Evolutionary conservation across 345 rosid species (phyloP), one percentile per base, ranked within the genome.

Genomic region (Rhodamnia rubescens): DNA sequence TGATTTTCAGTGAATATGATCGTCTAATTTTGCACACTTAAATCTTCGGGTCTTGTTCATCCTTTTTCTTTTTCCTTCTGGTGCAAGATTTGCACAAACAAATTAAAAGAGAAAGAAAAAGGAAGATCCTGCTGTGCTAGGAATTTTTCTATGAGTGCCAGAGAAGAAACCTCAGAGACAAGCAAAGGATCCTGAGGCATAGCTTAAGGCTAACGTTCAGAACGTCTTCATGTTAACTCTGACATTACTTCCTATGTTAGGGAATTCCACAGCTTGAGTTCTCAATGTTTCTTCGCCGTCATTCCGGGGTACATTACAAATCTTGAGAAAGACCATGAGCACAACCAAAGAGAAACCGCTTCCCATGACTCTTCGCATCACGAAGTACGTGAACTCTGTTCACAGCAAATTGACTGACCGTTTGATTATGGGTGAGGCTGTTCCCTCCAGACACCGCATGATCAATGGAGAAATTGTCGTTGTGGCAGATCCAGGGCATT

Each of bases 131-230:
- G 29, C 83, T 81, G 10, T 27, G 58, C 84, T 27, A 10, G 13
- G 4, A 82, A 51, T 82, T 52, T 87, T 69, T 82, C 78, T 40
- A 32, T 69, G 78, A 69, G 78, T 69, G 53, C 24, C 47, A 75
- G 49, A 75, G 56, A 84, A 87, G 85, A 83, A 90, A 87, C 86
- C 90, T 56, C 74, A 24, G 21, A 86, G 51, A 53, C 89, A 93
- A 90, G 93, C 84, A 90, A 91, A 55, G 94, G 84, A 91, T 36
- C 90, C 75, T 26, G 88, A 90, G 91, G 61, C 90, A 84, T 74
- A 49, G 69, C 87, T 80, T 61, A 84, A 54, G 57, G 21, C 88
- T 59, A n/a, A 90, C 89, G 87, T 12, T 42, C 88, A 84, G 88
- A 49, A 85, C 80, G 32, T 29, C 2, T 69, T 69, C 4, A 69